These are phyloP conservation scores for Penicillium sp. DNA, from an alignment of 2,329 filamentous ascomycete species.

Conservation along the genomic window DNA sequence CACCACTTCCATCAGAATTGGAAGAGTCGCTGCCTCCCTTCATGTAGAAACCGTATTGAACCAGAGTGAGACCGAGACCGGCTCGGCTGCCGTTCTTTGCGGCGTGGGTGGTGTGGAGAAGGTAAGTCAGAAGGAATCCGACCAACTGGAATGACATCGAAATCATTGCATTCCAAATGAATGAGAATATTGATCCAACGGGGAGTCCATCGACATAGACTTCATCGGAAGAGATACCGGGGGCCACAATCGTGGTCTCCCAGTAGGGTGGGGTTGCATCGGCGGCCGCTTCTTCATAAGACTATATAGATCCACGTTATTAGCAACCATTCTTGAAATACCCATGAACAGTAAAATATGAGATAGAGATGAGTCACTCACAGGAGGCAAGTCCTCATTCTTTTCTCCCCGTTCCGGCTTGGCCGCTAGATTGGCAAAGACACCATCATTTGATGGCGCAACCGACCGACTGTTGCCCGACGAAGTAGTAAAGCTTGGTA, in stretches of 20 bases:
- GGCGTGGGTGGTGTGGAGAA: slow-evolving; percentile 95
- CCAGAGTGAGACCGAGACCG: slow-evolving; percentile 89
- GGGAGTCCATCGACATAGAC: slow-evolving; percentile 97
- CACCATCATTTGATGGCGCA: slow-evolving; percentile 82
- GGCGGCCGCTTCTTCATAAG: slow-evolving; percentile 96
- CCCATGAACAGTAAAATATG: neutral
- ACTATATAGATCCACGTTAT: slow-evolving; percentile 53
- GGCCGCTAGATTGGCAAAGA: slow-evolving; percentile 92
- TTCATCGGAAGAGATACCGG: slow-evolving; percentile 87
- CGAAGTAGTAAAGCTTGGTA: slow-evolving; percentile 52
- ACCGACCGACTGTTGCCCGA: slow-evolving; percentile 55
- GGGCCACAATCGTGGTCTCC: slow-evolving; percentile 97
- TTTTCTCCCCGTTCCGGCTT: slow-evolving; percentile 82
- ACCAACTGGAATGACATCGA: slow-evolving; percentile 96
- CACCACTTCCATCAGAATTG: slow-evolving; percentile 35
- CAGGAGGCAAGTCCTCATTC: slow-evolving; percentile 88
- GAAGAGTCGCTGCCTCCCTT: slow-evolving; percentile 59
- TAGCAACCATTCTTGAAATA: slow-evolving; percentile 1
- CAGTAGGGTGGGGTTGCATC: slow-evolving; percentile 97
- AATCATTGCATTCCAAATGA: slow-evolving; percentile 82
- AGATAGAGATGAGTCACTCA: slow-evolving; percentile 52
- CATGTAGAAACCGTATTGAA: slow-evolving; percentile 97
- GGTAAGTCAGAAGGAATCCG: slow-evolving; percentile 95
- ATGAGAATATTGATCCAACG: slow-evolving; percentile 80
- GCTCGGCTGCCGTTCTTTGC: slow-evolving; percentile 96